These are phyloP conservation scores for Quercus glauca DNA, from an alignment of 306 rosid genomes.

Conservation along the genomic window DNA sequence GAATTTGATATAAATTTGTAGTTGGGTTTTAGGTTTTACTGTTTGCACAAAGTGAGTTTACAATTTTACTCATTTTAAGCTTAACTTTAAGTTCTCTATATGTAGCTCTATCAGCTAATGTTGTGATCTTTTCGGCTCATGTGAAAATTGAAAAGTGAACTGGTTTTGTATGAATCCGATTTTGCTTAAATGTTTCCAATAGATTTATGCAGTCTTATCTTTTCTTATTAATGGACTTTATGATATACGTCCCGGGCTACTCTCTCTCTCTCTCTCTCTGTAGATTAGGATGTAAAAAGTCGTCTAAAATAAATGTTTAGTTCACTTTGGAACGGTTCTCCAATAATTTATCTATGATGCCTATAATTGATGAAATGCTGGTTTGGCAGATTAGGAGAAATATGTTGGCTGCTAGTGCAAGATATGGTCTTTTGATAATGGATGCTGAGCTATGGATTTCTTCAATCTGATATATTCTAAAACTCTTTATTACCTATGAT, in stretches of 20 bases:
- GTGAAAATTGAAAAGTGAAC: constrained; percentile 2
- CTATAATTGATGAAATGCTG: neutral
- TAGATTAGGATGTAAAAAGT: neutral
- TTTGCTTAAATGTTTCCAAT: constrained; percentile 9
- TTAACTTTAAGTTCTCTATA: neutral
- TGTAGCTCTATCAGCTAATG: constrained; percentile 14
- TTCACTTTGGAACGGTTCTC: neutral
- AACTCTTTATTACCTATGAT: constrained; percentile 35
- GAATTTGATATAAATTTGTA: constrained; percentile 11
- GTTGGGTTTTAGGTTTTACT: constrained; percentile 20
- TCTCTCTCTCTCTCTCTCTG: neutral
- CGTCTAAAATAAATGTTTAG: neutral
- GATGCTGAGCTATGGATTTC: constrained; percentile 29
- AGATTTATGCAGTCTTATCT: constrained; percentile 3
- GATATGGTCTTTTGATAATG: constrained; percentile 21
- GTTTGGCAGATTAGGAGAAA: constrained; percentile 1
- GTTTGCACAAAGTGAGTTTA: constrained; percentile 18
- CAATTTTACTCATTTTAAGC: constrained; percentile 2
- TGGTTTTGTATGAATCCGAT: constrained; percentile 1
- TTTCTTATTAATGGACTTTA: neutral
- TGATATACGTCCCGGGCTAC: neutral
- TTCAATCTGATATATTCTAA: constrained; percentile 37
- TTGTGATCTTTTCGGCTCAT: neutral
- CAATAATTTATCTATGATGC: constrained; percentile 1
- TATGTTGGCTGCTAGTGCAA: constrained; percentile 16